These are phyloP conservation scores for Podospora pseudocomata DNA, from an alignment of 495 filamentous ascomycete genomes.

Conservation along the genomic window DNA sequence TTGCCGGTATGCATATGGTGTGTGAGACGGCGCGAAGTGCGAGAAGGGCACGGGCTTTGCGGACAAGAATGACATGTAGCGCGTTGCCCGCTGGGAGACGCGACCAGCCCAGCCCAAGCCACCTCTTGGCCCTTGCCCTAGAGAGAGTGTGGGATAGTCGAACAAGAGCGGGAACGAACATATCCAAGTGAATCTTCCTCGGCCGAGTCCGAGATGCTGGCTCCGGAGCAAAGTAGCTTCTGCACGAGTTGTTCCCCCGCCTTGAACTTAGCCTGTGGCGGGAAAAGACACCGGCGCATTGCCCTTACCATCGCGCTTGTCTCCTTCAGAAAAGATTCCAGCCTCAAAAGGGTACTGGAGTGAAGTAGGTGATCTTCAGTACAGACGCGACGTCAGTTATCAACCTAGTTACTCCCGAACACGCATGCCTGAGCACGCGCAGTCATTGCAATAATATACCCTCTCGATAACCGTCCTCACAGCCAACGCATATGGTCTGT, in stretches of 20 bases:
- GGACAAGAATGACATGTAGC: conserved; percentile 39
- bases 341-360: not conserved
- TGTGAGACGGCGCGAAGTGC: not conserved
- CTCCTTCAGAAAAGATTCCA: conserved; percentile 53
- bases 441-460: not conserved
- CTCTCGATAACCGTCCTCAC: not conserved
- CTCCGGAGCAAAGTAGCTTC: conserved; percentile 52
- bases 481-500: not conserved
- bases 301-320: conserved; percentile 56
- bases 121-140: conserved; percentile 3
- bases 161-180: not conserved
- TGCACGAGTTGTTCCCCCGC: conserved; percentile 26
- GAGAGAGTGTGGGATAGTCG: not conserved
- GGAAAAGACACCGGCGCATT: conserved; percentile 32
- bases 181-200: conserved; percentile 32
- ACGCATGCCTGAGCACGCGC: not conserved
- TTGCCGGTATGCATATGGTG: conserved; percentile 8
- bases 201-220: conserved; percentile 54
- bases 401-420: not conserved
- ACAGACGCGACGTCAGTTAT: not conserved
- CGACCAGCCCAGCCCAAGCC: conserved; percentile 43
- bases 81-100: conserved; percentile 39
- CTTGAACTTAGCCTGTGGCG: conserved; percentile 14
- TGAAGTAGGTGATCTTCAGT: not conserved
- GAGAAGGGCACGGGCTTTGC: conserved; percentile 30